Percentiles rank a stretch among this genome's conserved stretches.
Conservation (phyloP, 768 basidiomycete genomes). For the Podaxis pistillaris region DNA sequence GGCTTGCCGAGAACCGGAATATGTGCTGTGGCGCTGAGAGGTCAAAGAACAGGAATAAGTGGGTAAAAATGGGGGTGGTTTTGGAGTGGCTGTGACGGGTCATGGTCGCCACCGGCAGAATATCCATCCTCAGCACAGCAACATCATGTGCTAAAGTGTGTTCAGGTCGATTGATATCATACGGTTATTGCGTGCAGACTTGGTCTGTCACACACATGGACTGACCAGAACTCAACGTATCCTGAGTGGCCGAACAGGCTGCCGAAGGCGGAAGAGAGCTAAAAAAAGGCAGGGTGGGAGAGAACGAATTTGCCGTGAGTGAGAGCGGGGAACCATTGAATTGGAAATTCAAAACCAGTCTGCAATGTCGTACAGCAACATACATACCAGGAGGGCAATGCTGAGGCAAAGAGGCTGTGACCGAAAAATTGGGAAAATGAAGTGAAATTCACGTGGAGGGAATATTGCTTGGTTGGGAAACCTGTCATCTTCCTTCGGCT, state of each 20-base stretch:
- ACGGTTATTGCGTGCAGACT: background rate
- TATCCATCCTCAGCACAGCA: background rate
- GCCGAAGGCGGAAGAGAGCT: background rate
- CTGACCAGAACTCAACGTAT: background rate
- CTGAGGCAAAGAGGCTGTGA: background rate
- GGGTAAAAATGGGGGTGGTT: background rate
- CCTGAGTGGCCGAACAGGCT: background rate
- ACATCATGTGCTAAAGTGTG: background rate
- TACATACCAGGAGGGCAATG: background rate
- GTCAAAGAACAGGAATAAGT: background rate
- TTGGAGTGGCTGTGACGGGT: background rate
- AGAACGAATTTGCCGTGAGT: background rate
- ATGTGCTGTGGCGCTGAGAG: background rate
- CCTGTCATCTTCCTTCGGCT: background rate
- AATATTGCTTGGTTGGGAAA: constrained; percentile 3
- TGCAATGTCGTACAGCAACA: background rate
- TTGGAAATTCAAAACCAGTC: background rate
- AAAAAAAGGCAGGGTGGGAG: background rate
- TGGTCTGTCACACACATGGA: background rate
- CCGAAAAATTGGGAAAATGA: background rate
- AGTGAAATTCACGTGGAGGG: constrained; percentile 5
- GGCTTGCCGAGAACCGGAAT: background rate
- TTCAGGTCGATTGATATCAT: background rate
- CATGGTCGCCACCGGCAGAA: background rate
- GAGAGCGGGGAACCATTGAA: background rate